These are phyloP conservation scores for Sarcocystis neurona DNA, from an alignment of 169 alveolate genomes.

Conservation along the genomic window DNA sequence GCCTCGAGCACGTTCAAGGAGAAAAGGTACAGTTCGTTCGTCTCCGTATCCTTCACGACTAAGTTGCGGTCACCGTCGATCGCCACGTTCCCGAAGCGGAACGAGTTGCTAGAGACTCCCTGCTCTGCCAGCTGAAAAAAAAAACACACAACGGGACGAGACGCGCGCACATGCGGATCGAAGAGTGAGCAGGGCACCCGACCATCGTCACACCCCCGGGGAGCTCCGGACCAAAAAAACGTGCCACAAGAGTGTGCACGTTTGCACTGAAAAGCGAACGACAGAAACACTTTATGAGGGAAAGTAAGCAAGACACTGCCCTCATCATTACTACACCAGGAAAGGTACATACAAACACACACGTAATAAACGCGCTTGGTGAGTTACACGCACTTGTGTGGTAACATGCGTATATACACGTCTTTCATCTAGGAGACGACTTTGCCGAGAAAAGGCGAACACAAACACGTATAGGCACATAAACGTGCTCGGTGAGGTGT, in stretches of 20 bases:
- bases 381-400: too few species aligned
- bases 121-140: constrained; percentile 60
- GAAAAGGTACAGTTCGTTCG: constrained; percentile 71
- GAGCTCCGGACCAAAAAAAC: not conserved
- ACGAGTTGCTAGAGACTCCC: constrained; percentile 68
- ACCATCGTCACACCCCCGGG: not conserved
- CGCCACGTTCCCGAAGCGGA: constrained; percentile 74
- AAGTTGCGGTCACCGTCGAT: constrained; percentile 70
- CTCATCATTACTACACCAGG: too few species aligned
- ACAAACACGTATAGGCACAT: too few species aligned
- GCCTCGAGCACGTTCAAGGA: constrained; percentile 74
- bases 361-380: too few species aligned
- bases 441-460: too few species aligned
- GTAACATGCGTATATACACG: too few species aligned
- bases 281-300: not conserved
- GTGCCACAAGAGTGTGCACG: not conserved
- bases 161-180: not conserved
- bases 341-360: too few species aligned
- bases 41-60: constrained; percentile 72
- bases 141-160: too few species aligned
- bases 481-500: too few species aligned
- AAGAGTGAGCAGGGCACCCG: not conserved
- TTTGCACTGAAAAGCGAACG: not conserved
- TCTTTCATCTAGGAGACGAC: too few species aligned
- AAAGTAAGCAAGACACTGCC: not conserved